Evolutionary conservation across 805 yeast genomes (phyloP).

Genomic region (Myxozyma udenii): DNA sequence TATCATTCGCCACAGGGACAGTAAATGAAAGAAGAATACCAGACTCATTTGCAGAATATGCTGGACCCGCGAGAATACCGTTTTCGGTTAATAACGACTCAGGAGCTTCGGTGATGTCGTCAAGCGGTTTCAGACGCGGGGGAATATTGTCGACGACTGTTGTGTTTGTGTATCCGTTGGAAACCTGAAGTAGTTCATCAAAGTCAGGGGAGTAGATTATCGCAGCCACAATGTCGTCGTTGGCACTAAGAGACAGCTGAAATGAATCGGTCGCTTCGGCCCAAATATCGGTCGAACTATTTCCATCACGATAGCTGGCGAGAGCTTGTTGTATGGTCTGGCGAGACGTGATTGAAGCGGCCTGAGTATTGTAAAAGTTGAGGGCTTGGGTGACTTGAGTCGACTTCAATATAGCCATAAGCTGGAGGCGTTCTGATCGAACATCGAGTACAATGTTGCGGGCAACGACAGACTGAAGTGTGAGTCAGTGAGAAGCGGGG

Average conservation of each 20-base stretch:
- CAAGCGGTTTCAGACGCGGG: conserved; percentile 49
- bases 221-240: conserved; percentile 61
- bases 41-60: too few species aligned
- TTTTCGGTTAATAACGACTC: too few species aligned
- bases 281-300: conserved; percentile 53
- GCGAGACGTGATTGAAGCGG: conserved; percentile 59
- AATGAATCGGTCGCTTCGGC: conserved; percentile 46
- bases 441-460: conserved; percentile 52
- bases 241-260: conserved; percentile 61
- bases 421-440: conserved; percentile 67
- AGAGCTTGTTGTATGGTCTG: conserved; percentile 61
- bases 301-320: conserved; percentile 67
- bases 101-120: conserved; percentile 48
- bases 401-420: conserved; percentile 77
- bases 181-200: conserved; percentile 46
- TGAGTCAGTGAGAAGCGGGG: conserved; percentile 28
- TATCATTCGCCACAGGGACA: conserved; percentile 67
- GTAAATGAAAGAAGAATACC: conserved; percentile 69
- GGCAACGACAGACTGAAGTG: conserved; percentile 52
- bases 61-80: too few species aligned
- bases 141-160: conserved; percentile 13
- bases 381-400: conserved; percentile 72
- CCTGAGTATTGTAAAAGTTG: conserved; percentile 62
- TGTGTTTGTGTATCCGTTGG: conserved; percentile 43
- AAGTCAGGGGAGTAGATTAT: conserved; percentile 63